Evolutionary conservation across 2,329 filamentous ascomycete genomes (phyloP), one percentile per base, ranked within the genome.

Genomic region (Phialophora macrospora): DNA sequence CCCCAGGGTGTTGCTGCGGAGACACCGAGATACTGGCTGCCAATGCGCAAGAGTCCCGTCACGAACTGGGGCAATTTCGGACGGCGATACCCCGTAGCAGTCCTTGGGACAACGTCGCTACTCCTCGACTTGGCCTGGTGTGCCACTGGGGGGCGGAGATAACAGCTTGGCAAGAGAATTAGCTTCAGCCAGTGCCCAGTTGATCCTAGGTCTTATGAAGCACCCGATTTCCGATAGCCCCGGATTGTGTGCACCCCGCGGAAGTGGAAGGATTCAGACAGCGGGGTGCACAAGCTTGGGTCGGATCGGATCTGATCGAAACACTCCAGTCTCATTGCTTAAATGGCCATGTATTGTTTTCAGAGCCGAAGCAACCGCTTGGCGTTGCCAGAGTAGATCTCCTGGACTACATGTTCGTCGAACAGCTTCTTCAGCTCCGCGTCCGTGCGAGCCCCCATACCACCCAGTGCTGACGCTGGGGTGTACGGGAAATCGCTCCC

Each of bases 401-500:
- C 56, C 11, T 26, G 38, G 24, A 65, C 55, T 22, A 48, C 54
- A 11, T 34, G 14, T 20, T 65, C 51, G 11, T 65, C 57, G 26
- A 65, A 61, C 17, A 61, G 22, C 5, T 62, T 57, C 6, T 44
- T 44, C 28, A 65, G 28, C 41, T 57, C 63, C 26, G 56, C 57
- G 34, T 55, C 63, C 41, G 61, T 65, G 24, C 62, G 62, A 14
- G 56, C 22, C 1, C 30, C 46, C 62, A 64, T 60, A 30, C 32
- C 62, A 17, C 44, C 20, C 32, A 64, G 17, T 17, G 62, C 62
- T 28, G 68, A 65, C 2, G 74, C 76, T 4, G 77, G 76, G 0
- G 82, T 85, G 64, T 80, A 85, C 0, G 83, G 83, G 64, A 79
- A 86, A 69, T 86, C 83, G 63, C 78, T 83, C 3, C 84, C 84